Evolutionary conservation across 2,329 filamentous ascomycete genomes (phyloP).

Genomic region (Blastomyces silverae): DNA sequence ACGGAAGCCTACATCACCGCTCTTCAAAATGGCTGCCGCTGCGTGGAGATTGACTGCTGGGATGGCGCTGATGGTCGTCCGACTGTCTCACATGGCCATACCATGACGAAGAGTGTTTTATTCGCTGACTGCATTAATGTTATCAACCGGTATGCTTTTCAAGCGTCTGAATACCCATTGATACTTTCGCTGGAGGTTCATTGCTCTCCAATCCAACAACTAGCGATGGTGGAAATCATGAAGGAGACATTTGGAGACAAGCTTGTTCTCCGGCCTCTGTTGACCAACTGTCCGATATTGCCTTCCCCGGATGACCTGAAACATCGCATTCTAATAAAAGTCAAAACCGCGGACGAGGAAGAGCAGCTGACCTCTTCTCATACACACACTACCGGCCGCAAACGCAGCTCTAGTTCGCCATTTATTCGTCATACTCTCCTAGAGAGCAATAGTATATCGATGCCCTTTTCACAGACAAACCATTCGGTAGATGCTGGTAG

Average conservation of each 20-base stretch:
- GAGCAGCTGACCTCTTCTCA: conserved; percentile 47
- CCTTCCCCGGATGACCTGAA: conserved; percentile 82
- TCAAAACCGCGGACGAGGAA: conserved; percentile 57
- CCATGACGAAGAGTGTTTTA: conserved; percentile 77
- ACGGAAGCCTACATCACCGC: conserved; percentile 92
- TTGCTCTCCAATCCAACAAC: conserved; percentile 75
- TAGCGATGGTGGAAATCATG: conserved; percentile 84
- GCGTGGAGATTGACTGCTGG: conserved; percentile 97
- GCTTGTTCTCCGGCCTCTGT: conserved; percentile 68
- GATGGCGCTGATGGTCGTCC: conserved; percentile 83
- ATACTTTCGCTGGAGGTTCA: conserved; percentile 96
- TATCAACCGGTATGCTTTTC: conserved; percentile 91
- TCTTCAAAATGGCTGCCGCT: conserved; percentile 81
- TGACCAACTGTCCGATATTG: conserved; percentile 59
- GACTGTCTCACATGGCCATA: conserved; percentile 83
- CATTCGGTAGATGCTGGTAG: conserved; percentile 43
- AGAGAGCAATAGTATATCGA: conserved; percentile 49
- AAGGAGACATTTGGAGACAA: conserved; percentile 73
- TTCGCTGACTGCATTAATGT: conserved; percentile 89
- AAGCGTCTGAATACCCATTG: conserved; percentile 76
- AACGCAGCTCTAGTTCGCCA: conserved; percentile 70
- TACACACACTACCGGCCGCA: conserved; percentile 40
- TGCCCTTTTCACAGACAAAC: conserved; percentile 44
- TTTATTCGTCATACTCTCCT: conserved; percentile 57
- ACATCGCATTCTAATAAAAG: conserved; percentile 82